phyloP scores from a whole-genome alignment of 345 rosid genomes.

The Bretschneidera sinensis region DNA sequence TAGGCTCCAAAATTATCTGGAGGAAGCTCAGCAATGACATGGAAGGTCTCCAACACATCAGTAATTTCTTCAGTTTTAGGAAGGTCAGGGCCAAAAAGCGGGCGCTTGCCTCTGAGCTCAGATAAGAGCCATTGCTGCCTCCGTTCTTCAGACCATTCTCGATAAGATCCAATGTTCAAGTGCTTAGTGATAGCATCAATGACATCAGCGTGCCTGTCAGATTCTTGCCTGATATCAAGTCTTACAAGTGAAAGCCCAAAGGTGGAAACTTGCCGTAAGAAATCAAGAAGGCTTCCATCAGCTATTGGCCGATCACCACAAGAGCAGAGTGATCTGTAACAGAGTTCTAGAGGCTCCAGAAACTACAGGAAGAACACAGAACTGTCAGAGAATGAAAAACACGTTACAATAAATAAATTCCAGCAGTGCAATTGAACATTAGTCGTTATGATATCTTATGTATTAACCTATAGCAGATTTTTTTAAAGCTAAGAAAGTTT shows the following conservation, averaged over 20 bases:
- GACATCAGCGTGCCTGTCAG: conserved; percentile 94
- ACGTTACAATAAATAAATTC: too few relatives aligned
- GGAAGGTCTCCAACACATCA: conserved; percentile 81
- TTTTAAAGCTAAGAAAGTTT: too few relatives aligned
- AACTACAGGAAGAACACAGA: conserved; percentile 43
- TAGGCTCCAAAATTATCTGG: conserved; percentile 87
- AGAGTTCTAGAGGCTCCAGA: conserved; percentile 96
- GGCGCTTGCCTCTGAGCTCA: conserved; percentile 91
- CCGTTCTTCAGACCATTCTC: conserved; percentile 85
- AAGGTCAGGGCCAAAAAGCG: conserved; percentile 91
- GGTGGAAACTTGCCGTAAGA: conserved; percentile 94
- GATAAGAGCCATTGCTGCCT: conserved; percentile 93
- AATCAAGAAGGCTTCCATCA: conserved; percentile 98
- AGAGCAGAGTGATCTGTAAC: conserved; percentile 82
- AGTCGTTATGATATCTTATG: neutral
- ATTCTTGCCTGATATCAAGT: conserved; percentile 96
- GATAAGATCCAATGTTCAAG: conserved; percentile 80
- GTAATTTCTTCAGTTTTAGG: conserved; percentile 93
- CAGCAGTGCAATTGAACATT: conserved; percentile 8
- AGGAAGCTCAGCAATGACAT: conserved; percentile 83
- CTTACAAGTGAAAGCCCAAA: conserved; percentile 93
- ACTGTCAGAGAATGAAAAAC: neutral
- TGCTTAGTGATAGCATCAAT: conserved; percentile 85
- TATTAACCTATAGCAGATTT: too few relatives aligned
- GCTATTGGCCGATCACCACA: conserved; percentile 95